Evolutionary conservation across 805 yeast genomes (phyloP), one percentile per base, ranked within the genome.

Genomic region (Phaffomyces antillensis): DNA sequence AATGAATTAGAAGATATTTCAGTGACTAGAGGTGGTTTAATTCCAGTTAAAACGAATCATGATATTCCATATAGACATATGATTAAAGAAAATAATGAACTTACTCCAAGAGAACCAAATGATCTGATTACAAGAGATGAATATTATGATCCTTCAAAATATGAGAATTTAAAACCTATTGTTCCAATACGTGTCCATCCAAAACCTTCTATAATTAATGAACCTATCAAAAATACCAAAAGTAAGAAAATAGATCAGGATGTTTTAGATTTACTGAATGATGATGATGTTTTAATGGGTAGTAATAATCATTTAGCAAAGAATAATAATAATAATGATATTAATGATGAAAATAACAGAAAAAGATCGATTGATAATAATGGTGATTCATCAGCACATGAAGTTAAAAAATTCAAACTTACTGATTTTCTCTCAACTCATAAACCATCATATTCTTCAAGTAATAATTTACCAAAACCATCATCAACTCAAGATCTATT

Each of bases 11-110:
- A 9, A 9, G 44, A 40, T 10, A 11, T 37, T 25, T 24, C 47
- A 16, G n/a, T 6, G 6, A n/a, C 41, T 10, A 40, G 39, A 34
- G 44, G 44, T 25, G 44, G 47, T n/a, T 25, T 8, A 15, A 36
- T 40, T 23, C 35, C 39, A 12, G 13, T 37, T 13, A 26, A 24
- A 15, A 24, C 4, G n/a, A 36, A 12, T 28, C 15, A 28, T 28
- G 7, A 3, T 11, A 28, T 10, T 11, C 30, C 7, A 10, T 8
- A 12, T 11, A 28, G 13, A 26, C 28, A 26, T 4, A 26, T 11
- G 10, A 4, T 11, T 28, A 12, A 28, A 26, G 5, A 20, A 3
- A 20, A 7, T 4, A 4, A 5, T 20, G 5, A 3, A 20, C 6
- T 20, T 20, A 20, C 23, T 20, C 23, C 23, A 20, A 20, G 23